Percentiles rank a stretch among this genome's conserved stretches.
Conservation (phyloP, 306 rosid species). For the Sophora flavescens region DNA sequence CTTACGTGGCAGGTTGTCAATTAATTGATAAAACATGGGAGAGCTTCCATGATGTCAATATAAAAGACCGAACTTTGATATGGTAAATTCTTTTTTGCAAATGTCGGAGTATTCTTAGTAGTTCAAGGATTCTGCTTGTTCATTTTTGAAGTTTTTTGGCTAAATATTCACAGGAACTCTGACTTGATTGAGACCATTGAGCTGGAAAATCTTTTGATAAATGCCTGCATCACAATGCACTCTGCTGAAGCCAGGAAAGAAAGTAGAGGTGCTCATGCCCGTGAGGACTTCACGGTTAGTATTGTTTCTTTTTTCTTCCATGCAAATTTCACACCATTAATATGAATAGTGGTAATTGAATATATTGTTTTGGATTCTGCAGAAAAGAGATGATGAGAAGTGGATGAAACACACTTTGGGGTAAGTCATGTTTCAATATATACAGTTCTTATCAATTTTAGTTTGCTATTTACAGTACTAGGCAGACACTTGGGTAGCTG, state of each 20-base stretch:
- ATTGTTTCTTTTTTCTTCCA: not conserved
- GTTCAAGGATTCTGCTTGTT: conserved; percentile 1
- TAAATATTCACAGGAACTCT: conserved; percentile 68
- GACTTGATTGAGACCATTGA: conserved; percentile 90
- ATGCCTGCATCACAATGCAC: conserved; percentile 89
- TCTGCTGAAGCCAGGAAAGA: conserved; percentile 98
- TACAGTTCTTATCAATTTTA: not conserved
- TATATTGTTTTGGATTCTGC: conserved; percentile 53
- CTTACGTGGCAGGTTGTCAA: conserved; percentile 61
- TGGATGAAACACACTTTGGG: conserved; percentile 97
- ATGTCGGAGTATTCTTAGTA: not conserved
- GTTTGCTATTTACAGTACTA: not conserved
- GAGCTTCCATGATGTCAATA: conserved; percentile 76
- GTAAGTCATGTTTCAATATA: conserved; percentile 59
- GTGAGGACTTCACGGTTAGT: conserved; percentile 82
- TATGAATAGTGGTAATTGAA: conserved; percentile 14
- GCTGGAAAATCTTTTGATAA: conserved; percentile 89
- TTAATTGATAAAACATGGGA: conserved; percentile 81
- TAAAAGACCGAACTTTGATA: conserved; percentile 77
- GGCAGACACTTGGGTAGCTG: conserved; percentile 13
- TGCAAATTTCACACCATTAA: not conserved
- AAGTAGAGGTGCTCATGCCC: conserved; percentile 97
- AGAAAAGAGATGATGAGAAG: conserved; percentile 92
- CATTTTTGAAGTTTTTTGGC: conserved; percentile 14
- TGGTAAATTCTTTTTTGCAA: conserved; percentile 56